These are phyloP conservation scores for Persicaria maculosa DNA, from an alignment of 148 eudicot species.

Conservation along the genomic window DNA sequence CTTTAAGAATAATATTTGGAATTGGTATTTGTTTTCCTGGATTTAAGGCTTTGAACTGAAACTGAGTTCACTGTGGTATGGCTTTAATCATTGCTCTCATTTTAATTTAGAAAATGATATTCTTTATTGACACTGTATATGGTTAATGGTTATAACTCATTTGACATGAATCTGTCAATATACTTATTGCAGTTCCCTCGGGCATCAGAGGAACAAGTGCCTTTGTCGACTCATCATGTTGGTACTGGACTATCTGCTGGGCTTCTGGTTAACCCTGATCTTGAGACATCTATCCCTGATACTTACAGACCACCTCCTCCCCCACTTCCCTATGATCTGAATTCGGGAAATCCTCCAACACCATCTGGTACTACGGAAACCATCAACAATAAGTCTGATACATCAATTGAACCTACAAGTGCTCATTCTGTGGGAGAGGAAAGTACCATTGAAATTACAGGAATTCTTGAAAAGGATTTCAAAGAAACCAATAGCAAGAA, in stretches of 20 bases:
- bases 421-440: constrained; percentile 17
- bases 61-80: not conserved
- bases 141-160: not conserved
- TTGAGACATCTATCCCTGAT: constrained; percentile 68
- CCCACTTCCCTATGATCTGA: constrained; percentile 57
- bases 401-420: constrained; percentile 18
- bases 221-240: constrained; percentile 50
- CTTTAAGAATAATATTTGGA: not conserved
- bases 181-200: constrained; percentile 52
- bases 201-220: constrained; percentile 59
- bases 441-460: constrained; percentile 22
- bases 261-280: constrained; percentile 71
- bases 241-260: constrained; percentile 45
- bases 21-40: not conserved
- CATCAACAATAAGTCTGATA: constrained; percentile 30
- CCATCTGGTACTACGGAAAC: constrained; percentile 25
- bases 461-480: constrained; percentile 27
- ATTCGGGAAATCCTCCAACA: constrained; percentile 41
- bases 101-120: not conserved
- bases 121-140: not conserved
- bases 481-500: constrained; percentile 32
- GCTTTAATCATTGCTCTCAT: not conserved
- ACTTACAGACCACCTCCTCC: constrained; percentile 71
- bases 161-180: not conserved
- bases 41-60: not conserved